Base-by-base conservation (phyloP, 495 filamentous ascomycete species). In the Daldinia decipiens region DNA sequence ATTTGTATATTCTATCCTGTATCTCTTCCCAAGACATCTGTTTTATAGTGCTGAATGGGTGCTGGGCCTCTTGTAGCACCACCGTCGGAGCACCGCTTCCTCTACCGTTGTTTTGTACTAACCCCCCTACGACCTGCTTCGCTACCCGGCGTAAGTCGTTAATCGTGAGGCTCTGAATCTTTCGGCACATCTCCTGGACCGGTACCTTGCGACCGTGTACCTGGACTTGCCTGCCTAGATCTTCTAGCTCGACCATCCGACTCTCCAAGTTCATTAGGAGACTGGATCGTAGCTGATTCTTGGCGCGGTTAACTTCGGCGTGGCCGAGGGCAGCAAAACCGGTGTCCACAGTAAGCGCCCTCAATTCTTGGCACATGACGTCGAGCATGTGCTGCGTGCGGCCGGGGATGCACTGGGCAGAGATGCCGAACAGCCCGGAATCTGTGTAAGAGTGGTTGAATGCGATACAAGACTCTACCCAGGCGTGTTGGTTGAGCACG, bases 391-490 rank as follows among this genome's bases (percentile, higher is more conserved):
- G 84, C 9, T 85, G 82, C 1, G 92, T 92, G 43, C 89, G 87
- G 31, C 85, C 84, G 0, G 95, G 95, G 53, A 86, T 84, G 78
- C 96, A 99, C 47, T 90, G 90, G 0, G 93, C 92, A 24, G 91
- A 88, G 74, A 99, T 98, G 38, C 95, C 95, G 77, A 98, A 99
- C 29, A 99, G 85, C 6, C 96, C 95, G 11, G 90, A 93, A 79
- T 99, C 95, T 0, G 93, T 97, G 84, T 98, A 99, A 56, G 91
- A 91, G 80, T 99, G 93, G 81, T 98, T 98, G 86, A 98, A 97
- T 31, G 95, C 90, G 43, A 97, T 87, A 78, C 94, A 97, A 67
- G 88, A 93, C 79, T 99, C 95, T 11, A 99, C 92, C 94, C 94
- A 98, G 55, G 91, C 93, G 82, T 97, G 87, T 79, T 98, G 95